These are phyloP conservation scores for Oehlia diaphana DNA, from an alignment of 192 early-diverging fungal species.

Conservation along the genomic window DNA sequence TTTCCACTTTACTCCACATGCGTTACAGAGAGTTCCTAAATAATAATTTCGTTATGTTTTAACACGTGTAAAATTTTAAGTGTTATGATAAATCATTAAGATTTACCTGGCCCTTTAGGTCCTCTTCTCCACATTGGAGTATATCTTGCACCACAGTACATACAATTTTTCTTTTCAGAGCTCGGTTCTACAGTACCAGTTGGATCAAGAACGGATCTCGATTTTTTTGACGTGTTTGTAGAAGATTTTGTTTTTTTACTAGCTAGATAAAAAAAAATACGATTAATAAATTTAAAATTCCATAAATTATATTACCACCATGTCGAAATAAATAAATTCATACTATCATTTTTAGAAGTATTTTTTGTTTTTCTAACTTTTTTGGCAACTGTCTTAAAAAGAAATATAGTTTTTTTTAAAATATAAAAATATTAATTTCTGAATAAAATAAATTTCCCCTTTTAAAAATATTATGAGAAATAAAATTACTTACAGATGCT, in stretches of 20 bases:
- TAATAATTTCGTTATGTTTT: neutral
- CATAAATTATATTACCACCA: neutral
- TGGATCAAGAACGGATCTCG: slow-evolving; percentile 6
- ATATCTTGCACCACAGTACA: slow-evolving; percentile 62
- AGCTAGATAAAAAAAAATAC: neutral
- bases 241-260: neutral
- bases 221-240: slow-evolving; percentile 14
- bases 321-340: neutral
- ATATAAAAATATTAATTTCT: neutral
- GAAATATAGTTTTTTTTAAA: too few relatives aligned
- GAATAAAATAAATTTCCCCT: neutral
- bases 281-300: neutral
- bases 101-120: slow-evolving; percentile 60
- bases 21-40: slow-evolving; percentile 68
- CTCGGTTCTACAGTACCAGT: neutral
- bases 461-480: too few relatives aligned
- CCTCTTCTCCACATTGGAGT: slow-evolving; percentile 84
- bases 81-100: neutral
- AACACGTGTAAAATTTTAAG: neutral
- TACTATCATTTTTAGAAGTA: neutral
- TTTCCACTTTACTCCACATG: slow-evolving; percentile 83
- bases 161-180: slow-evolving; percentile 52
- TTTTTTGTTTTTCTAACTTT: neutral
- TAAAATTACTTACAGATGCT: neutral
- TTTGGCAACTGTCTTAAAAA: neutral